Conservation (phyloP, 2,329 filamentous ascomycete genomes). For the Xylariaceae sp. region DNA sequence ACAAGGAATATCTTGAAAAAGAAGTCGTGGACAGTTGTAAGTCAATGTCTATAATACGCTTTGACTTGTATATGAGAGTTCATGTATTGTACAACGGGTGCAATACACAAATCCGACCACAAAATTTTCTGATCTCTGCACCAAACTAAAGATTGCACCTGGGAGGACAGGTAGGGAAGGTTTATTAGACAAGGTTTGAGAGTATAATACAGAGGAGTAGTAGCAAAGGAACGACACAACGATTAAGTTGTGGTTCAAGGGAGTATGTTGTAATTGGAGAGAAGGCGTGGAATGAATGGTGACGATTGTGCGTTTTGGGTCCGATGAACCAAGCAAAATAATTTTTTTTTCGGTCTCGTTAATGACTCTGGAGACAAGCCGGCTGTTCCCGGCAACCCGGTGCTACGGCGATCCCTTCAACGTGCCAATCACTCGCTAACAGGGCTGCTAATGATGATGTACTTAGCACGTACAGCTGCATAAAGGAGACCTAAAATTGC, state of each 20-base stretch:
- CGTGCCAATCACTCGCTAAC: not conserved
- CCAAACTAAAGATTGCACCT: slow-evolving; percentile 20
- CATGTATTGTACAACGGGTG: slow-evolving; percentile 29
- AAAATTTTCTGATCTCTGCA: slow-evolving; percentile 20
- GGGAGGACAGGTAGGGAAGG: slow-evolving; percentile 28
- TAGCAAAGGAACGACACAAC: slow-evolving; percentile 37
- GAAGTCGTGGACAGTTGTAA: slow-evolving; percentile 18
- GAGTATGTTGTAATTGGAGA: slow-evolving; percentile 13
- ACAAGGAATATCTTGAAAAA: slow-evolving; percentile 17
- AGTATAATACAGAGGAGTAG: slow-evolving; percentile 41
- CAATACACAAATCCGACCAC: slow-evolving; percentile 31
- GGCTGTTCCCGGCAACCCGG: slow-evolving; percentile 41
- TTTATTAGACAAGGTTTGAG: slow-evolving; percentile 31
- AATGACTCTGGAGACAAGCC: slow-evolving; percentile 27
- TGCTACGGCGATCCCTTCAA: slow-evolving; percentile 34
- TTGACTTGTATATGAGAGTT: slow-evolving; percentile 3
- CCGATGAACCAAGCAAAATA: slow-evolving; percentile 24
- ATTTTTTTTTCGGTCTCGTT: slow-evolving; percentile 28
- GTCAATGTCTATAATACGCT: slow-evolving; percentile 23
- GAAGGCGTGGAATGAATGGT: slow-evolving; percentile 20
- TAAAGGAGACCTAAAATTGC: slow-evolving; percentile 16
- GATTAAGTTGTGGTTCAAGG: slow-evolving; percentile 29
- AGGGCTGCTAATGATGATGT: slow-evolving; percentile 33
- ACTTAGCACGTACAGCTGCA: slow-evolving; percentile 32
- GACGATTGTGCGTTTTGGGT: slow-evolving; percentile 18